Evolutionary conservation across 352 stramenopile genomes (phyloP).

Genomic region (Aphanomyces invadans): DNA sequence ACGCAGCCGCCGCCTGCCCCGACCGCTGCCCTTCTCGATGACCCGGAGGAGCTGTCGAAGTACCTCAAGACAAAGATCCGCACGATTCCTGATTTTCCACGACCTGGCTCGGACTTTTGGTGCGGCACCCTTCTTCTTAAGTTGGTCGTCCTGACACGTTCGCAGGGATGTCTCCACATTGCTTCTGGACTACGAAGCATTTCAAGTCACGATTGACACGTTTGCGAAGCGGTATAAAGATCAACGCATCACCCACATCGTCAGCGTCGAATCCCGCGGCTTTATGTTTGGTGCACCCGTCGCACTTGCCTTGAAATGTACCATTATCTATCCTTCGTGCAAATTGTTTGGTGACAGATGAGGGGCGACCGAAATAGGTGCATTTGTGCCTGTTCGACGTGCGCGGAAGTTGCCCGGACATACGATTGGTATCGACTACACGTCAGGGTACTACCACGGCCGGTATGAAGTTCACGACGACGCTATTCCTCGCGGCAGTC

Average conservation of each 20-base stretch:
- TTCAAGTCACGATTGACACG: constrained; percentile 68
- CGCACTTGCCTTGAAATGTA: constrained; percentile 45
- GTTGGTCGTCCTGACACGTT: no score
- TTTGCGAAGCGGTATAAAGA: constrained; percentile 47
- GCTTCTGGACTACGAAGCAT: constrained; percentile 57
- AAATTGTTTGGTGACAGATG: no score
- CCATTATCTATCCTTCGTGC: neutral
- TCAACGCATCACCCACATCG: constrained; percentile 65
- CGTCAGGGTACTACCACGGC: constrained; percentile 58
- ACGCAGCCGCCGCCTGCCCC: neutral
- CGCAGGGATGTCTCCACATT: constrained; percentile 58
- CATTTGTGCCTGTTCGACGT: constrained; percentile 67
- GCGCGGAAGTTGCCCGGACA: constrained; percentile 52
- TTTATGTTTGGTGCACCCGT: constrained; percentile 78
- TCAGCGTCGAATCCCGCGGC: constrained; percentile 66
- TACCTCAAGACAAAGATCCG: constrained; percentile 67
- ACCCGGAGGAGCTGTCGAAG: constrained; percentile 42
- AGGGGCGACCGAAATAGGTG: constrained; percentile 11
- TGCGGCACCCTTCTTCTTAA: no score
- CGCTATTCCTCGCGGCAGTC: constrained; percentile 53
- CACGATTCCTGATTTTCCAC: constrained; percentile 54
- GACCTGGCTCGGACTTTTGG: constrained; percentile 45
- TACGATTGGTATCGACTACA: constrained; percentile 75
- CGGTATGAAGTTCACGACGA: constrained; percentile 79
- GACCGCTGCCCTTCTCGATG: constrained; percentile 35